Evolutionary conservation across 2,329 filamentous ascomycete species (phyloP).

Genomic region (Dactylellina drechsleri): DNA sequence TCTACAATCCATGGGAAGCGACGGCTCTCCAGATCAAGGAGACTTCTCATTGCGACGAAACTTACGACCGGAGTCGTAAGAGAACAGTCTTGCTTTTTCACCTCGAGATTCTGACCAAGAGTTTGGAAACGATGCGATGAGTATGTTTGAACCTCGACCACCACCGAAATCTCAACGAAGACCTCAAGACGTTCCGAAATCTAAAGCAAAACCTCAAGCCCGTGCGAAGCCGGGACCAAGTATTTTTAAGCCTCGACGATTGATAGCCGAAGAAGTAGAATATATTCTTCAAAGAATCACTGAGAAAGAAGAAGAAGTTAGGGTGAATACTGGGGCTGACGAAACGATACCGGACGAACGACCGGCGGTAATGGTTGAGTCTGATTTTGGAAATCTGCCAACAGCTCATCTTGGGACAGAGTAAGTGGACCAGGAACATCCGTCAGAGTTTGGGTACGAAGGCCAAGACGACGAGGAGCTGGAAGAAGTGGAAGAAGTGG

Average conservation of each 20-base stretch:
- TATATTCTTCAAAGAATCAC: conserved; percentile 22
- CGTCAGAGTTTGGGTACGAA: not conserved
- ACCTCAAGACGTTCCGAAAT: not conserved
- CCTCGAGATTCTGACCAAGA: conserved; percentile 4
- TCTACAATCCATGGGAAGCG: not conserved
- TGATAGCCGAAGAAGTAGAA: conserved; percentile 1
- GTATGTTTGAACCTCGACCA: conserved; percentile 17
- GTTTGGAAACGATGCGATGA: not conserved
- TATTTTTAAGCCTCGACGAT: conserved; percentile 16
- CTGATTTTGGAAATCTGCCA: not conserved
- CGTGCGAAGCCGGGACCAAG: too few relatives aligned
- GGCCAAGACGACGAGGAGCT: not conserved
- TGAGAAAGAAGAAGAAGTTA: conserved; percentile 4
- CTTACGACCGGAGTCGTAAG: conserved; percentile 5
- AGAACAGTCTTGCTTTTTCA: conserved; percentile 10
- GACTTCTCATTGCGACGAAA: conserved; percentile 10
- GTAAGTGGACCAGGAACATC: conserved; percentile 2
- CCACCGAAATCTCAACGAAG: too few relatives aligned
- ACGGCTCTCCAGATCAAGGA: not conserved
- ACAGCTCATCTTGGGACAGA: conserved; percentile 17
- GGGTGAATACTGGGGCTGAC: not conserved
- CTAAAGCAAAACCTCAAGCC: too few relatives aligned
- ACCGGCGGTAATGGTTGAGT: not conserved
- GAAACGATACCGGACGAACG: conserved; percentile 20
- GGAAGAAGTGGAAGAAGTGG: not conserved